Percentiles rank a stretch among this genome's conserved stretches.
phyloP scores from a whole-genome alignment of 345 rosid genomes.

The Salix brachista region DNA sequence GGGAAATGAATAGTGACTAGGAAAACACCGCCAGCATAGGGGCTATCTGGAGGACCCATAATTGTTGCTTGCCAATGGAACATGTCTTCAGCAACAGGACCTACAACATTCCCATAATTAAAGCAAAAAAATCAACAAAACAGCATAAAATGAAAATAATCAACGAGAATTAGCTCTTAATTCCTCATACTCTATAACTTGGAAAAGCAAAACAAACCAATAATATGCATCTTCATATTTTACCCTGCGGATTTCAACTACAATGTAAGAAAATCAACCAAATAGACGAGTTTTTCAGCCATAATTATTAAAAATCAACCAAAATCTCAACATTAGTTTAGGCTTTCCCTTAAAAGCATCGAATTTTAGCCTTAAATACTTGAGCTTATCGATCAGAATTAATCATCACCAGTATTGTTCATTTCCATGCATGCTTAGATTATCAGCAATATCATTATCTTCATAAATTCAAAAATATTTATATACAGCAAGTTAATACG shows the following conservation, averaged over 20 bases:
- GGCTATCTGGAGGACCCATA: conserved; percentile 35
- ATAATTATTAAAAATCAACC: not conserved
- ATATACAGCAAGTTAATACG: not conserved
- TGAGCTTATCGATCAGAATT: not conserved
- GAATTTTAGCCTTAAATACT: not conserved
- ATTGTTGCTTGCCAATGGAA: conserved; percentile 35
- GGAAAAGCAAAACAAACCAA: no score
- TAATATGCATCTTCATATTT: no score
- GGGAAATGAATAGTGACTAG: conserved; percentile 32
- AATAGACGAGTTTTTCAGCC: not conserved
- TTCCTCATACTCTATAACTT: not conserved
- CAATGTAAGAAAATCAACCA: not conserved
- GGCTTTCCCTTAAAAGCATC: not conserved
- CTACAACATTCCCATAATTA: conserved; percentile 7
- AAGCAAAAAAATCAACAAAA: not conserved
- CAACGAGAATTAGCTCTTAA: not conserved
- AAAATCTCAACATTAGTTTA: not conserved
- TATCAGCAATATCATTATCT: not conserved
- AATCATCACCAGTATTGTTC: not conserved
- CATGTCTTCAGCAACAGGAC: conserved; percentile 35
- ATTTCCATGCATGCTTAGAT: not conserved
- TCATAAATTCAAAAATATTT: not conserved
- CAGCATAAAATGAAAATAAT: not conserved
- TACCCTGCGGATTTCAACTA: not conserved
- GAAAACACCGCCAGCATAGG: conserved; percentile 31